Conservation (phyloP, 2,329 filamentous ascomycete genomes). For the Ilyonectria mors-panacis region DNA sequence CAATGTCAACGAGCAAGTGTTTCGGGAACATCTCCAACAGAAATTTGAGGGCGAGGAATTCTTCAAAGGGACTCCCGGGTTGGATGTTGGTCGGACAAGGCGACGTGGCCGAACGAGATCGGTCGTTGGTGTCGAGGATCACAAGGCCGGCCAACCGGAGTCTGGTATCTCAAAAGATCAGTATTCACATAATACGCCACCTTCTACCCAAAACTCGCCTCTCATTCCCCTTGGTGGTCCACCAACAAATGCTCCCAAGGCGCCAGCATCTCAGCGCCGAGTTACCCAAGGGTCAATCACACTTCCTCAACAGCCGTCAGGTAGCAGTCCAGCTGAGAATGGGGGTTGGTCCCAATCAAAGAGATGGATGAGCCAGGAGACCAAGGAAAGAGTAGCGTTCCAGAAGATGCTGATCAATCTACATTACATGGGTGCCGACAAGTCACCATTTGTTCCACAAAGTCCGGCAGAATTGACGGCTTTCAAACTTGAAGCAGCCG, state of each 20-base stretch:
- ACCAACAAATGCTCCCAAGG: slow-evolving; percentile 37
- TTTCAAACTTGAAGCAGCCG: slow-evolving; percentile 50
- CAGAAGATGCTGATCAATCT: slow-evolving; percentile 55
- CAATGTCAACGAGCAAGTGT: background rate
- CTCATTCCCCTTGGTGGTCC: background rate
- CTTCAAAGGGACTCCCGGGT: background rate
- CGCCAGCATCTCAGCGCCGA: slow-evolving; percentile 24
- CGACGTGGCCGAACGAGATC: background rate
- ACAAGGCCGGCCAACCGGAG: background rate
- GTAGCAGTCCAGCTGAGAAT: slow-evolving; percentile 29
- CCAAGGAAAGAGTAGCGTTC: slow-evolving; percentile 53
- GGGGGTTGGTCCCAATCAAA: slow-evolving; percentile 57
- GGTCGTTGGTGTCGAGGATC: background rate
- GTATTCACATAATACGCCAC: background rate
- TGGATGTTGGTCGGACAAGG: background rate
- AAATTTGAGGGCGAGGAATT: background rate
- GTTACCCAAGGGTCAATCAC: background rate
- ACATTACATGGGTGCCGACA: slow-evolving; percentile 53
- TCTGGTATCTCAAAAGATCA: background rate
- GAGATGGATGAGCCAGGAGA: slow-evolving; percentile 56
- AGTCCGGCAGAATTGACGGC: slow-evolving; percentile 53
- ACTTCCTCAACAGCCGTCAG: background rate
- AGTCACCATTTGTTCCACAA: slow-evolving; percentile 56
- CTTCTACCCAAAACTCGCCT: background rate
- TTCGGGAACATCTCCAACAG: background rate